Evolutionary conservation across 371 early-diverging fungal species (phyloP).

Genomic region (Mortierella sp.): DNA sequence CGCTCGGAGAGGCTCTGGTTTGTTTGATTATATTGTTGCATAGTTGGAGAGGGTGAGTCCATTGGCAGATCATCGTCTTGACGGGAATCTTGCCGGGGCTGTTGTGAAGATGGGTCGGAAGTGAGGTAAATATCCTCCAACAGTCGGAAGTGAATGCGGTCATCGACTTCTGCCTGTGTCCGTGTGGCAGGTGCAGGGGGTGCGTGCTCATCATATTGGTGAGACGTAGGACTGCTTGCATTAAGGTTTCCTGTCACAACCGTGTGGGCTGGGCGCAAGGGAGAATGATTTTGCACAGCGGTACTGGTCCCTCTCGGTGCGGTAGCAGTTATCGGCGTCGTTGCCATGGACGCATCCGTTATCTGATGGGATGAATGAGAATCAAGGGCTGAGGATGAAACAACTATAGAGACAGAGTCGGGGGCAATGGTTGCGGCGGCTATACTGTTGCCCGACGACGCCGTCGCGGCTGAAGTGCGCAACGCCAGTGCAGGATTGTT

Average conservation of each 20-base stretch:
- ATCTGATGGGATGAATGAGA: neutral
- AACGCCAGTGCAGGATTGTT: conserved; percentile 28
- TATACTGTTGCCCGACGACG: conserved; percentile 6
- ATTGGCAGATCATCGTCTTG: conserved; percentile 14
- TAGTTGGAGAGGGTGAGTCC: conserved; percentile 5
- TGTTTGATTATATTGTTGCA: neutral
- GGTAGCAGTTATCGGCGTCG: neutral
- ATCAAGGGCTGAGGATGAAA: conserved; percentile 13
- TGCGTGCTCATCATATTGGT: no score
- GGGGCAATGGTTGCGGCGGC: conserved; percentile 16
- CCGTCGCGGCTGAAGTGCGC: neutral
- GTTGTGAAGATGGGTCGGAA: conserved; percentile 13
- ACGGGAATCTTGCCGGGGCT: neutral
- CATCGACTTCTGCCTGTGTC: conserved; percentile 27
- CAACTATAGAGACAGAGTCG: conserved; percentile 17
- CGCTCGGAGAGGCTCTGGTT: neutral
- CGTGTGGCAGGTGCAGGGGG: no score
- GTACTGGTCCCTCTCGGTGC: no score
- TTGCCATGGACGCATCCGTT: neutral
- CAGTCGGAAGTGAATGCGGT: conserved; percentile 45
- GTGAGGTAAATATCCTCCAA: conserved; percentile 22
- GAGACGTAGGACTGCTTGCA: neutral
- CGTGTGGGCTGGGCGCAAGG: neutral
- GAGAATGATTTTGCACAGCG: no score
- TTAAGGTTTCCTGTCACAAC: no score